Conservation (phyloP, 495 filamentous ascomycete genomes). For the Aspergillus indologenus region DNA sequence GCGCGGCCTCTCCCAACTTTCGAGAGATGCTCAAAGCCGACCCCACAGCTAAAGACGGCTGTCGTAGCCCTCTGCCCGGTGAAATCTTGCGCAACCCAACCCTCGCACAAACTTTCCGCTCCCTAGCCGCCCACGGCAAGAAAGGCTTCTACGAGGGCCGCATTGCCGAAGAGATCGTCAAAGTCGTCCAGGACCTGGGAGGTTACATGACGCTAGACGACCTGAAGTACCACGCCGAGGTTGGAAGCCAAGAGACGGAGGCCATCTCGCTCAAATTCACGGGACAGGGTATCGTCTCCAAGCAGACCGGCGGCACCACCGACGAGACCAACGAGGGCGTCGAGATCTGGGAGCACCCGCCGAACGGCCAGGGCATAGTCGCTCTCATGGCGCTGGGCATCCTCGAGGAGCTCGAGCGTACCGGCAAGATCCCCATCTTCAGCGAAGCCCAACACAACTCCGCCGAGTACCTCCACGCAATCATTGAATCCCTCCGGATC, state of each 20-base stretch:
- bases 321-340: slow-evolving; percentile 56
- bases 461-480: slow-evolving; percentile 75
- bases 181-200: slow-evolving; percentile 71
- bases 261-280: slow-evolving; percentile 77
- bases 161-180: slow-evolving; percentile 74
- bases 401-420: slow-evolving; percentile 75
- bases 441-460: slow-evolving; percentile 68
- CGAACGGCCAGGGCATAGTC: slow-evolving; percentile 96
- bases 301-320: slow-evolving; percentile 40
- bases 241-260: slow-evolving; percentile 73
- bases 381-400: slow-evolving; percentile 93
- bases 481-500: slow-evolving; percentile 88
- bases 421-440: slow-evolving; percentile 69
- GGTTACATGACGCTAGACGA: slow-evolving; percentile 79
- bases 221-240: slow-evolving; percentile 68
- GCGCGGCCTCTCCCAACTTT: slow-evolving; percentile 74
- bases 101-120: slow-evolving; percentile 77
- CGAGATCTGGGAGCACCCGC: slow-evolving; percentile 92
- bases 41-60: slow-evolving; percentile 58
- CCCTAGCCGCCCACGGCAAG: slow-evolving; percentile 76
- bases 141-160: slow-evolving; percentile 87
- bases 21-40: slow-evolving; percentile 81
- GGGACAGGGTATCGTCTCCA: slow-evolving; percentile 60
- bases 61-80: slow-evolving; percentile 70
- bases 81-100: slow-evolving; percentile 86